Conservation (phyloP, 2,329 filamentous ascomycete genomes). For the Rachicladosporium sp. region DNA sequence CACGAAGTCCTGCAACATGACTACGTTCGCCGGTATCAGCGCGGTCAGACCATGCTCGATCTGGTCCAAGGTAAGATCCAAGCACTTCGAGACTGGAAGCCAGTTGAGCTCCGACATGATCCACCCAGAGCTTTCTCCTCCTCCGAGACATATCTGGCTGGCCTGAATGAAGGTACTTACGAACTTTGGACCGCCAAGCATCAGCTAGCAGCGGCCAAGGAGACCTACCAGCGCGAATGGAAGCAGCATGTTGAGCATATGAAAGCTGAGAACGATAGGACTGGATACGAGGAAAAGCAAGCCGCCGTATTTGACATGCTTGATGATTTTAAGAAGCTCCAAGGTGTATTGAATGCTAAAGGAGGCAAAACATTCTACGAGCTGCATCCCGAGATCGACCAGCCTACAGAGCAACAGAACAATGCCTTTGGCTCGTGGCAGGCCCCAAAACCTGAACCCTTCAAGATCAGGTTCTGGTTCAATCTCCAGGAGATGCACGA, state of each 20-base stretch:
- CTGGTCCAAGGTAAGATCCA: conserved; percentile 42
- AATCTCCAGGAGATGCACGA: conserved; percentile 37
- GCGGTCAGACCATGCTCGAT: conserved; percentile 47
- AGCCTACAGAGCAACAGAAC: conserved; percentile 6
- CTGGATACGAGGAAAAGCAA: conserved; percentile 39
- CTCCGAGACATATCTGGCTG: conserved; percentile 38
- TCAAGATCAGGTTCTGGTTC: conserved; percentile 43
- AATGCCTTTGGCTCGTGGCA: neutral
- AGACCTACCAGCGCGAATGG: conserved; percentile 25
- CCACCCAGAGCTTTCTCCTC: conserved; percentile 26
- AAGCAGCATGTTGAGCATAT: conserved; percentile 19
- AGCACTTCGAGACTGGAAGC: conserved; percentile 36
- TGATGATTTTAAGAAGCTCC: conserved; percentile 42
- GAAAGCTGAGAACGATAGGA: conserved; percentile 9
- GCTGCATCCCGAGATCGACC: conserved; percentile 43
- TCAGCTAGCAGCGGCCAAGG: conserved; percentile 26
- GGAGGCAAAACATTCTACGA: conserved; percentile 57
- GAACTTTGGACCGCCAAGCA: conserved; percentile 41
- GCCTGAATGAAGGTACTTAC: conserved; percentile 46
- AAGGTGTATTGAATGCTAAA: conserved; percentile 41
- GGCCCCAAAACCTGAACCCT: conserved; percentile 24
- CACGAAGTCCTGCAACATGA: conserved; percentile 20
- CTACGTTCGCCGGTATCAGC: conserved; percentile 23
- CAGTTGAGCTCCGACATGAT: conserved; percentile 17
- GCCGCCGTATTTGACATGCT: conserved; percentile 42